Conservation (phyloP, 2,329 filamentous ascomycete species). For the Curvularia lunata region DNA sequence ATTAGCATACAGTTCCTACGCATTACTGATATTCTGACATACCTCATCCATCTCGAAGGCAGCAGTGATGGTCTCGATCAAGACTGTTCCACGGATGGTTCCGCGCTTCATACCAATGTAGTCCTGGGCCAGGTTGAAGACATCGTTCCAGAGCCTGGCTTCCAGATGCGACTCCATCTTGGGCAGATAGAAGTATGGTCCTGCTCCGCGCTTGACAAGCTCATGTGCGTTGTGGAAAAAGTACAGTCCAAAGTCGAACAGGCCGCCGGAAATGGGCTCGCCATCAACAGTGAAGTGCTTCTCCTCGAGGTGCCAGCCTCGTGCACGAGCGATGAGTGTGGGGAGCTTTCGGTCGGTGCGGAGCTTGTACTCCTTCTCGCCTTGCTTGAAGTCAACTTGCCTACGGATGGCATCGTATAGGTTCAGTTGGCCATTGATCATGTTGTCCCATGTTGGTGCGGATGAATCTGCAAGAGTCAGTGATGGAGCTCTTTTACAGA, state of each 20-base stretch:
- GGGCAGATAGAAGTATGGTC: conserved; percentile 97
- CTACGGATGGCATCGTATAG: conserved; percentile 93
- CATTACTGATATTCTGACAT: not conserved
- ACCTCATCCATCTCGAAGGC: conserved; percentile 99
- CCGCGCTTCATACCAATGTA: conserved; percentile 87
- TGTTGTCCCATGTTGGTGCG: conserved; percentile 98
- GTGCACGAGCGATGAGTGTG: conserved; percentile 90
- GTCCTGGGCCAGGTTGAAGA: conserved; percentile 94
- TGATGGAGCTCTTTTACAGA: not conserved
- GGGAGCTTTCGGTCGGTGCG: conserved; percentile 86
- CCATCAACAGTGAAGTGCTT: conserved; percentile 97
- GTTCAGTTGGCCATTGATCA: conserved; percentile 98
- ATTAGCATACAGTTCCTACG: conserved; percentile 18
- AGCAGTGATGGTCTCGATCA: conserved; percentile 97
- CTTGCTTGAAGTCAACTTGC: conserved; percentile 95
- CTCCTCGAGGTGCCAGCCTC: conserved; percentile 98
- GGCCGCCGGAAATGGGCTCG: conserved; percentile 86
- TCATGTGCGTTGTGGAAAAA: conserved; percentile 98
- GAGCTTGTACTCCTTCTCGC: conserved; percentile 95
- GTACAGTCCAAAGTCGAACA: conserved; percentile 98
- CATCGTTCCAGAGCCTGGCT: conserved; percentile 97
- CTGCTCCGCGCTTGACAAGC: conserved; percentile 80
- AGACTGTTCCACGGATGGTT: conserved; percentile 90
- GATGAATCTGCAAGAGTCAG: conserved; percentile 72
- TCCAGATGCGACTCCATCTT: conserved; percentile 99